phyloP scores from a whole-genome alignment of 164 flowering plant genomes.

The Stephania yunnanensis region DNA sequence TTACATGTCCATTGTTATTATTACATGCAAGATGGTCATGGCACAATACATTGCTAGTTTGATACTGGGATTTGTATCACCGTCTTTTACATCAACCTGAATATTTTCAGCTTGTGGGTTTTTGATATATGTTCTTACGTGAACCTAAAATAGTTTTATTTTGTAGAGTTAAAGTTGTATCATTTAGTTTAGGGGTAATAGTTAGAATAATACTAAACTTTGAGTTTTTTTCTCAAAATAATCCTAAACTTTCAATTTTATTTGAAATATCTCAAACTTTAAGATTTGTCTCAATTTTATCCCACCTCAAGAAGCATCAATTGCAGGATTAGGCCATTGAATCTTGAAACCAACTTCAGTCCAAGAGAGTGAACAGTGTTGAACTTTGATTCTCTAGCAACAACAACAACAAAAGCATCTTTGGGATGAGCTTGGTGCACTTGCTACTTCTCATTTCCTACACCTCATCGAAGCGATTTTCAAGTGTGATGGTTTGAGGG shows the following conservation, averaged over 20 bases:
- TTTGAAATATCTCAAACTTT: too few species aligned
- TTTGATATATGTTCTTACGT: background rate
- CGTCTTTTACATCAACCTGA: background rate
- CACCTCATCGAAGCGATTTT: conserved; percentile 27
- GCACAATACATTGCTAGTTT: background rate
- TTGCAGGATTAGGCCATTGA: conserved; percentile 34
- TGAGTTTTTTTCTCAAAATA: too few species aligned
- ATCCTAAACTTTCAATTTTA: too few species aligned
- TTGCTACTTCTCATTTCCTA: conserved; percentile 80
- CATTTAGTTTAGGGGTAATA: too few species aligned
- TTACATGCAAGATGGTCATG: background rate
- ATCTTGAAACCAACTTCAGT: conserved; percentile 31
- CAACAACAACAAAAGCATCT: conserved; percentile 43
- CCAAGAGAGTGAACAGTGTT: conserved; percentile 7
- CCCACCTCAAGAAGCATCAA: conserved; percentile 72
- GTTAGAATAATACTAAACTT: too few species aligned
- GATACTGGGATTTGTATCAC: background rate
- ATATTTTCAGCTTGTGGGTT: background rate
- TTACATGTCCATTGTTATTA: background rate
- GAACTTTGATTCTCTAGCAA: conserved; percentile 6
- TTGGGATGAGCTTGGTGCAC: conserved; percentile 44
- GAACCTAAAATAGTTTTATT: too few species aligned
- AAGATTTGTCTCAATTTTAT: too few species aligned
- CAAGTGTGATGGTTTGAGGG: conserved; percentile 30
- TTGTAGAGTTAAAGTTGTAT: too few species aligned